Conservation (phyloP, 176 grass and related monocot genomes). For the Sorghum bicolor region DNA sequence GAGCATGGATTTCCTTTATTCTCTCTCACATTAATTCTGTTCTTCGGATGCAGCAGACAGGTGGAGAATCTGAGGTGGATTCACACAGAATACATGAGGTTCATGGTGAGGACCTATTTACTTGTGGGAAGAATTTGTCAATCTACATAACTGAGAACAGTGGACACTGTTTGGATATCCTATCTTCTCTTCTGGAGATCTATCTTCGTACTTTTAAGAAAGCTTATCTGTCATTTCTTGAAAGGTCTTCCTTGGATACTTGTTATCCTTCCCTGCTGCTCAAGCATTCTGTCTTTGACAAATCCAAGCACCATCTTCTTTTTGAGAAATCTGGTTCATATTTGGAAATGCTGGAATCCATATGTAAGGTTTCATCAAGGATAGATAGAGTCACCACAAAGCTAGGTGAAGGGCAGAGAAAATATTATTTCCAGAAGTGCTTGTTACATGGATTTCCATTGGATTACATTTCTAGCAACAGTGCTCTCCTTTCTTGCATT, state of each 20-base stretch:
- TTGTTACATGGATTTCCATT: slow-evolving; percentile 89
- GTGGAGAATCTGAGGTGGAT: slow-evolving; percentile 20
- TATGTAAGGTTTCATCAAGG: slow-evolving; percentile 61
- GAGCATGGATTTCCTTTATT: slow-evolving; percentile 72
- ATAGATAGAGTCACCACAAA: slow-evolving; percentile 57
- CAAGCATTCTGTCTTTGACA: slow-evolving; percentile 71
- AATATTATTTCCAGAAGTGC: slow-evolving; percentile 45
- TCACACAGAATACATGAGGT: slow-evolving; percentile 5
- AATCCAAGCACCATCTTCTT: slow-evolving; percentile 57
- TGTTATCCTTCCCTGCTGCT: slow-evolving; percentile 66
- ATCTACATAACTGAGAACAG: slow-evolving; percentile 45
- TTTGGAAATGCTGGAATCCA: slow-evolving; percentile 50
- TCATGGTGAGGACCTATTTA: slow-evolving; percentile 32
- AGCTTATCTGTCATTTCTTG: slow-evolving; percentile 58
- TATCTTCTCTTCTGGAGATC: slow-evolving; percentile 66
- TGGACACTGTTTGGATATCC: slow-evolving; percentile 42
- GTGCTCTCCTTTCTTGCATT: slow-evolving; percentile 84
- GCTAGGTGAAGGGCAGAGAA: slow-evolving; percentile 40
- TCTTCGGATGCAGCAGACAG: slow-evolving; percentile 41
- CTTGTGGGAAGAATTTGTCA: slow-evolving; percentile 48
- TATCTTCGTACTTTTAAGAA: slow-evolving; percentile 56
- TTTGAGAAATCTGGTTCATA: slow-evolving; percentile 56
- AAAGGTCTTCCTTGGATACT: slow-evolving; percentile 39
- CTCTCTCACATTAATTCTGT: slow-evolving; percentile 62
- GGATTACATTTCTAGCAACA: slow-evolving; percentile 53